These are phyloP conservation scores for Microthlaspi erraticum DNA, from an alignment of 345 rosid genomes.

Conservation along the genomic window DNA sequence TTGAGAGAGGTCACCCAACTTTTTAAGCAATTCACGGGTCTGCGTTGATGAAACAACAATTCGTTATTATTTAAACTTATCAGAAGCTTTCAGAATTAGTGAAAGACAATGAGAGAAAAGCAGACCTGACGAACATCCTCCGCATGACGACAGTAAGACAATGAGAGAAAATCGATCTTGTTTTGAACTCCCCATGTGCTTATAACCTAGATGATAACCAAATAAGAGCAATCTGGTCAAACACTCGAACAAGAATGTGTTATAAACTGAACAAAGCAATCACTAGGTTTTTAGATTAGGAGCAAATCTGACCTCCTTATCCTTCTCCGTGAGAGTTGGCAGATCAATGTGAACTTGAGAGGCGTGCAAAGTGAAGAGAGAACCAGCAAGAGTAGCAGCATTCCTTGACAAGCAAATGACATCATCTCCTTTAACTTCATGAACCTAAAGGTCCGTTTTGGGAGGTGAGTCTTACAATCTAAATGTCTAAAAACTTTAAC, in stretches of 20 bases:
- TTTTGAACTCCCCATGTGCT: slow-evolving; percentile 93
- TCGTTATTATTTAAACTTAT: slow-evolving; percentile 5
- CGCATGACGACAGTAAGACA: slow-evolving; percentile 93
- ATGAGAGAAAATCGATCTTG: slow-evolving; percentile 92
- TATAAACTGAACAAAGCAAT: slow-evolving; percentile 14
- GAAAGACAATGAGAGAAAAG: no score
- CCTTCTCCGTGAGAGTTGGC: slow-evolving; percentile 89
- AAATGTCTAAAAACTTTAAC: neutral
- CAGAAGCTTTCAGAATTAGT: neutral
- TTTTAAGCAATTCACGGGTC: slow-evolving; percentile 87
- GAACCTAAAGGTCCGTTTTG: slow-evolving; percentile 56
- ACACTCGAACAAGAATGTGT: slow-evolving; percentile 2
- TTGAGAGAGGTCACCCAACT: slow-evolving; percentile 81
- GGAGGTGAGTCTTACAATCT: neutral
- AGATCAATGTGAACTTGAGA: slow-evolving; percentile 87
- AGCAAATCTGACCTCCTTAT: slow-evolving; percentile 70
- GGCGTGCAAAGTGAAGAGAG: slow-evolving; percentile 82
- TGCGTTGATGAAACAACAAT: slow-evolving; percentile 44
- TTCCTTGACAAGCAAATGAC: slow-evolving; percentile 88
- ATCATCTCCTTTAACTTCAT: slow-evolving; percentile 80
- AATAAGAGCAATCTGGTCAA: slow-evolving; percentile 21
- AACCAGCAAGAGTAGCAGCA: slow-evolving; percentile 84
- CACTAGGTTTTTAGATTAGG: neutral
- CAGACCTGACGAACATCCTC: slow-evolving; percentile 92
- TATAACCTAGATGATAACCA: slow-evolving; percentile 63